Evolutionary conservation across 176 grass and related monocot genomes (phyloP), one percentile per base, ranked within the genome.

Genomic region (Lolium rigidum): DNA sequence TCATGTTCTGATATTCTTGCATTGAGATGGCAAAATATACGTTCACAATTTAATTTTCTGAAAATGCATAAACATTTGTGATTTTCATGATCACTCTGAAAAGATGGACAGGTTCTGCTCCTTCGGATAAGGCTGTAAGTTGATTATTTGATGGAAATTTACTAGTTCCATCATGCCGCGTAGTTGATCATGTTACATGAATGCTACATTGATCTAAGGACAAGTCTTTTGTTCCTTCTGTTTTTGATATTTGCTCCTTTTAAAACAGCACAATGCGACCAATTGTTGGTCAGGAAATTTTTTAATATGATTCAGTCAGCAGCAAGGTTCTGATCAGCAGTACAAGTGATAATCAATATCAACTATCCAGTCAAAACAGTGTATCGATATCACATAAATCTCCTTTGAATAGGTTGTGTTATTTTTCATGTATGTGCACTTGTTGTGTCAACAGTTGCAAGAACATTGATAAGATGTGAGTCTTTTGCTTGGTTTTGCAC

Each of bases 281-380:
- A 47, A 9, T 47, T 9, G 8, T 47, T 31, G 92, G 95, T 84
- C 90, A 89, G 79, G 93, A 92, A 75, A 91, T 89, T 65, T 95
- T 95, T 91, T 93, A 95, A 80, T 98, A 95, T 52, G 89, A 98
- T 80, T 70, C 87, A 88, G 22, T 85, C 25, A 89, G 82, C 59
- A 47, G 89, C 44, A 91, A 98, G 88, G 91, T 91, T 64, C 90
- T 98, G 37, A 84, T 98, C 81, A 93, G 87, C 61, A 93, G 89
- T n/a, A 91, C 93, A 46, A 91, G 89, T 41, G 92, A 95, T 10
- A 89, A 98, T 74, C 91, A 98, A 21, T 84, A 95, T 84, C 80
- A 93, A 26, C 83, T 93, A 68, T 18, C 44, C 7, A 65, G 65
- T 12, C 5, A 67, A 48, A 66, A 11, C 66, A 46, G 48, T 14